Evolutionary conservation across 2,329 filamentous ascomycete genomes (phyloP), one percentile per base, ranked within the genome.

Genomic region (Pseudogymnoascus sp.): DNA sequence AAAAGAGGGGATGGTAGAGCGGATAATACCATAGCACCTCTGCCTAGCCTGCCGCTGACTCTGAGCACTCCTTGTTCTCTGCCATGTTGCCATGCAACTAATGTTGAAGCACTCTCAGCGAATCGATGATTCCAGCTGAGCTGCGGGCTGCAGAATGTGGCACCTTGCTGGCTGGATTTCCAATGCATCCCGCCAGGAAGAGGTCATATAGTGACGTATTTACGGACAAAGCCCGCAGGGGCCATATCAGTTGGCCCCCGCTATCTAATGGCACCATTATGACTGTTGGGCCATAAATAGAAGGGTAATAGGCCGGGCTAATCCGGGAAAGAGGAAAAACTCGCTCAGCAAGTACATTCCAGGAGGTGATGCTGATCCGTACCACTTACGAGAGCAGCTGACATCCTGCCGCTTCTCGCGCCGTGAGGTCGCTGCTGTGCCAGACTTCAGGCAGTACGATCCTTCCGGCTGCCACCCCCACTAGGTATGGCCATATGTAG

Each of bases 141-240:
- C 29, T 56, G 29, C 7, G 17, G 29, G 26, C 50, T 56, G 50
- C 50, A 56, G 50, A 7, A 56, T 56, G 17, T 33, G 50, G 9
- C 13, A 56, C 50, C 50, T 17, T 56, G 50, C 26, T 56, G 50
- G 50, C 19, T 56, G 50, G 17, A 7, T 26, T 56, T 56, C 7
- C n/a, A 56, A 56, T 56, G 50, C 50, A 56, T 19, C n/a, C 50
- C 50, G 50, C 50, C 50, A 33, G 50, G 50, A 33, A 56, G 50
- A 56, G 50, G 26, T 21, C 50, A 19, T 56, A 56, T 33, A n/a
- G 50, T 56, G 50, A 56, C 50, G 50, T 56, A 56, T 56, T 21
- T 19, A 13, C 50, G 29, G 50, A 33, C 33, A 56, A 56, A 56
- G 17, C 6, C 26, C 10, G 29, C 26, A 33, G 29, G 23, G 50